A percentile compares a stretch with the other conserved stretches of the same genome.
Conservation (phyloP, 305 asterid species). For the Petunia hybrid region DNA sequence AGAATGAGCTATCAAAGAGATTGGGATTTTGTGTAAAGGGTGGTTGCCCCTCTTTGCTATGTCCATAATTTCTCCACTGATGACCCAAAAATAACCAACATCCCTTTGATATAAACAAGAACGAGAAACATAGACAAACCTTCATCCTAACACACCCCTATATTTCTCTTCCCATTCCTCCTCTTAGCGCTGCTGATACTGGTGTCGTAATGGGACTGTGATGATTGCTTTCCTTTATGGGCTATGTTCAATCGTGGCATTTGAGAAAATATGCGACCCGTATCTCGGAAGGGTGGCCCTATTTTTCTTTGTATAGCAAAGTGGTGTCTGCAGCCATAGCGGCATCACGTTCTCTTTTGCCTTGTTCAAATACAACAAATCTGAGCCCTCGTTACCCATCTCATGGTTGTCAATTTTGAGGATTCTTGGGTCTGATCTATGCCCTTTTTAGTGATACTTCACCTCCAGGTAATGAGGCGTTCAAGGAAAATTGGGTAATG, state of each 20-base stretch:
- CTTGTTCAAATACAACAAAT: background rate
- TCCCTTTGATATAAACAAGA: background rate
- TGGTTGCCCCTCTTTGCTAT: slow-evolving; percentile 32
- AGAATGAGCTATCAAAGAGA: slow-evolving; percentile 21
- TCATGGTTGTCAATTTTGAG: background rate
- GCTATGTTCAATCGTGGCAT: background rate
- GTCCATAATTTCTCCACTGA: slow-evolving; percentile 29
- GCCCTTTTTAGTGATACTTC: no score
- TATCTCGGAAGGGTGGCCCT: background rate
- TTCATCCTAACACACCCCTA: background rate
- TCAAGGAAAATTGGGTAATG: no score
- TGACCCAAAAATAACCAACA: background rate
- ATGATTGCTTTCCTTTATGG: background rate
- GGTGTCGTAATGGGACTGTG: slow-evolving; percentile 24
- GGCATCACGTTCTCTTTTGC: background rate
- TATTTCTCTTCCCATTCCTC: background rate
- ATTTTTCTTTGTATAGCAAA: background rate
- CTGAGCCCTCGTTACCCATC: background rate
- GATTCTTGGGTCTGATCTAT: no score
- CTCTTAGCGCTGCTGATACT: background rate
- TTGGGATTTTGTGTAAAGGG: background rate
- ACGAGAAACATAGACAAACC: background rate
- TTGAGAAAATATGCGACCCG: background rate
- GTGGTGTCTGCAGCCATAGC: slow-evolving; percentile 14
- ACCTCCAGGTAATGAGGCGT: no score